A percentile compares a stretch with the other conserved stretches of the same genome.
These are phyloP conservation scores for Mytilinidion resinicola DNA, from an alignment of 495 filamentous ascomycete species.

Conservation along the genomic window DNA sequence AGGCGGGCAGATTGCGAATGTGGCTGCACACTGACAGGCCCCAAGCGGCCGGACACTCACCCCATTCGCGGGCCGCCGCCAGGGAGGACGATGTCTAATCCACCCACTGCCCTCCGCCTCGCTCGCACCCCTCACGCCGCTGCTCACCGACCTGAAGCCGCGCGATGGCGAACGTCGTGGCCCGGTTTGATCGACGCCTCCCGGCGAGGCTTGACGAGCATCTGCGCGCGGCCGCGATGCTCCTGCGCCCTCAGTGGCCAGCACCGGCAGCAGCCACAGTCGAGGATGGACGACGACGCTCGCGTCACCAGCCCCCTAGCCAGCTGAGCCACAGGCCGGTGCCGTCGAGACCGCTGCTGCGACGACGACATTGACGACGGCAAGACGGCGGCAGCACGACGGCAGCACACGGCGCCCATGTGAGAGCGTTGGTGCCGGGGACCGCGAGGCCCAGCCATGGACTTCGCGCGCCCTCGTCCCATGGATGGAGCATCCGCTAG, in stretches of 20 bases:
- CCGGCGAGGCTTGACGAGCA: constrained; percentile 18
- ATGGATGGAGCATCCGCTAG: too few species aligned
- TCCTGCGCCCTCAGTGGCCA: too few species aligned
- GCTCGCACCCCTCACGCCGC: neutral
- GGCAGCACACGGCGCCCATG: too few species aligned
- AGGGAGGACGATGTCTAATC: neutral
- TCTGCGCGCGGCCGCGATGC: too few species aligned
- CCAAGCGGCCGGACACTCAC: constrained; percentile 16
- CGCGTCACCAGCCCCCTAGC: neutral
- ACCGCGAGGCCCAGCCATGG: too few species aligned
- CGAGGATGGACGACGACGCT: too few species aligned
- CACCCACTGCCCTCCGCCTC: neutral
- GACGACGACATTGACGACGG: too few species aligned
- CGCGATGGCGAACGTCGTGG: too few species aligned
- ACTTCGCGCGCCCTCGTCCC: too few species aligned
- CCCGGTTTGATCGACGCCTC: constrained; percentile 18
- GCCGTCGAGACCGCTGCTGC: too few species aligned
- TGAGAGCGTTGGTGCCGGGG: too few species aligned
- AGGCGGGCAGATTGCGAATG: constrained; percentile 13
- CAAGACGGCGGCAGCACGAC: too few species aligned
- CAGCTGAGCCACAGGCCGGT: neutral
- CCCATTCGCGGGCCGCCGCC: constrained; percentile 14
- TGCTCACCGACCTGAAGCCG: neutral
- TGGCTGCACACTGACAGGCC: constrained; percentile 27
- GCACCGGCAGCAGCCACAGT: neutral